Conservation (phyloP, 140 eudicot genomes). For the Anethum foeniculum region DNA sequence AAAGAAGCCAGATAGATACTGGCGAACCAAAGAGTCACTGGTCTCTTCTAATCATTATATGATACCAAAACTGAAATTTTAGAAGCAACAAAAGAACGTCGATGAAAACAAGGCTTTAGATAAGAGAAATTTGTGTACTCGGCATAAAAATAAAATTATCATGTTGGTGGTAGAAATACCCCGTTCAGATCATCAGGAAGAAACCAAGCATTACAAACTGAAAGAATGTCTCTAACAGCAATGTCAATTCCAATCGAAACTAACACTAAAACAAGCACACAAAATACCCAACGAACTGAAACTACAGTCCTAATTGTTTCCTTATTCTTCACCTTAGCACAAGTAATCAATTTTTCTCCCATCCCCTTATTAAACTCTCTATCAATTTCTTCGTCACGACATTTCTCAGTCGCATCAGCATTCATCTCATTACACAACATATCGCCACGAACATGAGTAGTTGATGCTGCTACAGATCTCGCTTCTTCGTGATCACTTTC, state of each 20-base stretch:
- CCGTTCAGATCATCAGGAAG: neutral
- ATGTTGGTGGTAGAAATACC: neutral
- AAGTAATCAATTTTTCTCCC: neutral
- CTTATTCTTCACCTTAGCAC: neutral
- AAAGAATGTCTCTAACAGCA: neutral
- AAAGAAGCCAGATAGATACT: too few relatives aligned
- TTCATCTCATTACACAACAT: neutral
- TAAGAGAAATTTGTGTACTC: neutral
- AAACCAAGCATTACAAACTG: neutral
- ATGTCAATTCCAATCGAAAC: neutral
- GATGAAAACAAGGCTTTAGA: too few relatives aligned
- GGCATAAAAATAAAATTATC: neutral
- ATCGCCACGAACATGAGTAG: neutral
- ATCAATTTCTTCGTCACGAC: neutral
- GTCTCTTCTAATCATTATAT: too few relatives aligned
- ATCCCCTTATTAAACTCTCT: neutral
- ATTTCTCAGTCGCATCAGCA: neutral
- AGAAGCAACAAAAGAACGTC: too few relatives aligned
- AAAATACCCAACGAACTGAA: too few relatives aligned
- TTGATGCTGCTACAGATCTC: neutral
- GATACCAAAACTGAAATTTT: too few relatives aligned
- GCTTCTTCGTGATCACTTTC: neutral
- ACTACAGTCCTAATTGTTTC: neutral
- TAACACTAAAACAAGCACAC: neutral
- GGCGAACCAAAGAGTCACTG: too few relatives aligned